phyloP scores from a whole-genome alignment of 306 rosid genomes.

The Quercus gilva region DNA sequence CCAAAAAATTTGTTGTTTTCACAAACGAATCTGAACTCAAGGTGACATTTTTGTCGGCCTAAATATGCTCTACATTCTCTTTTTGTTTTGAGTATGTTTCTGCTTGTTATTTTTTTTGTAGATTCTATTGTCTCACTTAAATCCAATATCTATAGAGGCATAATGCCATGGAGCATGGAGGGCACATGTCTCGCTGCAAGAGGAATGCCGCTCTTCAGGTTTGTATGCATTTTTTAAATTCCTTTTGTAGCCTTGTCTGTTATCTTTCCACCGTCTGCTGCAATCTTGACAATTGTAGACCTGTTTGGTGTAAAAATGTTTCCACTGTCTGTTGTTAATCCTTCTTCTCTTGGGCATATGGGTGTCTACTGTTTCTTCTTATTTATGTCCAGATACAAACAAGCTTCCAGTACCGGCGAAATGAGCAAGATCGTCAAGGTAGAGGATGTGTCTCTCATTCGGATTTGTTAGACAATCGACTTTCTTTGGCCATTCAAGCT shows the following conservation, averaged over 20 bases:
- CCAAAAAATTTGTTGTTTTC: slow-evolving; percentile 55
- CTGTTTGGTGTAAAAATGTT: neutral
- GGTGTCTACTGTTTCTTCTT: neutral
- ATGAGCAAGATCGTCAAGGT: neutral
- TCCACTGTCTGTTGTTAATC: neutral
- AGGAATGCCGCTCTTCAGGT: slow-evolving; percentile 4
- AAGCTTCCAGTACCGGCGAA: neutral
- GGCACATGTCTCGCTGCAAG: neutral
- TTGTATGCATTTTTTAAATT: neutral
- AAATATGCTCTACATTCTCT: neutral
- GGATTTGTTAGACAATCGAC: neutral
- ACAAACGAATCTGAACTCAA: slow-evolving; percentile 50
- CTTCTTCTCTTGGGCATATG: neutral
- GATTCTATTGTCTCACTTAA: neutral
- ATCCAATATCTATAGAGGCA: slow-evolving; percentile 1
- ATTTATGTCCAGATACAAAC: neutral
- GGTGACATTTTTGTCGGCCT: slow-evolving; percentile 32
- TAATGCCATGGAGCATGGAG: slow-evolving; percentile 10
- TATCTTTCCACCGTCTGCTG: neutral
- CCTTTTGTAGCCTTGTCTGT: neutral
- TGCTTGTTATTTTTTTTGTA: neutral
- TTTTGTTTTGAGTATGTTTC: neutral
- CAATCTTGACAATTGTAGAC: neutral
- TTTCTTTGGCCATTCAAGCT: neutral
- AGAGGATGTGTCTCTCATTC: neutral